phyloP scores from a whole-genome alignment of 768 basidiomycete species.

The Boletus tylopilopsis region DNA sequence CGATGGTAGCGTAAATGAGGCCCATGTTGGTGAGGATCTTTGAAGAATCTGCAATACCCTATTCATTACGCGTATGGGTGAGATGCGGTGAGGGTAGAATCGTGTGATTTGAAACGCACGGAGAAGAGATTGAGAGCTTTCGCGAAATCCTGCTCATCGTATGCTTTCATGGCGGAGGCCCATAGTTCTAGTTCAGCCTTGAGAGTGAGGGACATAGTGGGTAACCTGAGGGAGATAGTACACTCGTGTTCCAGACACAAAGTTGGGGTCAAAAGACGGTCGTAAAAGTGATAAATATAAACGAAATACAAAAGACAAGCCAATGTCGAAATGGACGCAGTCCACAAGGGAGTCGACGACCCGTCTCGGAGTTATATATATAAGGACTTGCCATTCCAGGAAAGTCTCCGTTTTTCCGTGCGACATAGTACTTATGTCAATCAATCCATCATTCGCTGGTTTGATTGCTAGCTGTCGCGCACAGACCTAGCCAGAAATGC shows the following conservation, averaged over 20 bases:
- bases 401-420: no score
- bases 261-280: no score
- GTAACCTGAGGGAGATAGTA: neutral
- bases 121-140: slow-evolving; percentile 72
- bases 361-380: no score
- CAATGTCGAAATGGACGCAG: slow-evolving; percentile 26
- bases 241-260: slow-evolving; percentile 28
- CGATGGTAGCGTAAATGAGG: slow-evolving; percentile 87
- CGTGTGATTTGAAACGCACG: slow-evolving; percentile 36
- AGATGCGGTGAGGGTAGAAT: neutral
- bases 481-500: no score
- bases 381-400: no score
- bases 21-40: slow-evolving; percentile 94
- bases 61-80: no score
- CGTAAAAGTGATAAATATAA: neutral
- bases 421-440: no score
- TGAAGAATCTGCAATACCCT: slow-evolving; percentile 80
- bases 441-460: no score
- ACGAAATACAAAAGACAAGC: slow-evolving; percentile 2
- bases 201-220: slow-evolving; percentile 41
- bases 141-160: slow-evolving; percentile 81
- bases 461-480: no score
- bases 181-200: slow-evolving; percentile 82
- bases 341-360: slow-evolving; percentile 7
- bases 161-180: slow-evolving; percentile 84